Base-by-base conservation (phyloP, 805 yeast genomes). In the Candida morakotiae region DNA sequence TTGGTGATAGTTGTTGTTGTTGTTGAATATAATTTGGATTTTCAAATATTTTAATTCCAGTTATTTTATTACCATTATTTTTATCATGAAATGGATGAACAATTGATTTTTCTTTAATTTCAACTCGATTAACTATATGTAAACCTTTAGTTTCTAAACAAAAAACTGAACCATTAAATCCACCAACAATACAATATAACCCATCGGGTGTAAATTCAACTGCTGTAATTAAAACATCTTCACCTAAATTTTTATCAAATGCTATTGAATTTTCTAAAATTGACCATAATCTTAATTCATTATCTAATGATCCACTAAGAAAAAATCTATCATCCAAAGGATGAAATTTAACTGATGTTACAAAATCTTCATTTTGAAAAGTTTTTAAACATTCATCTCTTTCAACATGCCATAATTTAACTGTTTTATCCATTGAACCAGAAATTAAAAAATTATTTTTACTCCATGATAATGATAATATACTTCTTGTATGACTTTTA, bases 321-420 rank as follows among this genome's bases (percentile, higher is more conserved):
- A 89, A 87, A 53, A 89, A 89, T 17, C 97, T 60, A 53, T 89
- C 96, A 59, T 89, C 97, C 1, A 64, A 64, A 1, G 93, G 94
- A 51, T 86, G 95, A 56, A 89, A 89, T 35, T 71, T 73, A 3
- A 84, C 84, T 8, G 81, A 67, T 0, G 96, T 83, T 2, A 87
- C 95, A 56, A 87, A 83, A 55, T 87, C 95, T n/a, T 79, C 73
- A 53, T 87, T 89, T 9, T 59, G 55, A 49, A 84, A 88, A 0
- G 79, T 69, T 33, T 82, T 72, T 13, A 89, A 62, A 35, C 87
- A 78, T 11, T 65, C 70, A 2, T 60, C 62, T 34, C 89, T 69
- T 27, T 84, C 86, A 9, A 83, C 73, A 56, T 89, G 94, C 96
- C 97, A 89, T 32, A 89, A 62, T 45, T 77, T 75, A 2, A 80